A percentile compares a stretch with the other conserved stretches of the same genome.
Conservation (phyloP, 345 rosid species). For the Lepidium didymum region DNA sequence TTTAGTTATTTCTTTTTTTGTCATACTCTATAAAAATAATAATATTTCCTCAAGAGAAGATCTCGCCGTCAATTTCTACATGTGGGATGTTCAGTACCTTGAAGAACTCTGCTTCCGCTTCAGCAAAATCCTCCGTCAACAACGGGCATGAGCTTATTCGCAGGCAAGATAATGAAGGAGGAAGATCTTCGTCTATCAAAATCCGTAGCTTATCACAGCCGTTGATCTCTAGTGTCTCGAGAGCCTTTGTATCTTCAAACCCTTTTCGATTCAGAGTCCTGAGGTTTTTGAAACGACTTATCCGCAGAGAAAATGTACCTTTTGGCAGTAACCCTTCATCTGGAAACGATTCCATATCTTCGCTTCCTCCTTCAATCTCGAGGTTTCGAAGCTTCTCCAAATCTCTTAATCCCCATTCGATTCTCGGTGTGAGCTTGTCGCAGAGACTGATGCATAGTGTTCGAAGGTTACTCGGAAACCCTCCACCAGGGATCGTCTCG, state of each 20-base stretch:
- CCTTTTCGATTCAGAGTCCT: slow-evolving; percentile 8
- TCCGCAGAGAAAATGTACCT: slow-evolving; percentile 16
- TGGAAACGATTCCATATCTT: slow-evolving; percentile 30
- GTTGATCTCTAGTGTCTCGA: slow-evolving; percentile 26
- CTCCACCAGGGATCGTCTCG: slow-evolving; percentile 22
- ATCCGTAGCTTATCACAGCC: slow-evolving; percentile 28
- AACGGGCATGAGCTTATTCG: slow-evolving; percentile 23
- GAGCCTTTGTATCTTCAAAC: slow-evolving; percentile 17
- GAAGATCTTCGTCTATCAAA: slow-evolving; percentile 30
- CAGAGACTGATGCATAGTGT: slow-evolving; percentile 28
- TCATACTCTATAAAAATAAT: background rate
- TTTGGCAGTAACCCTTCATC: slow-evolving; percentile 30
- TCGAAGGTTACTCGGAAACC: slow-evolving; percentile 27
- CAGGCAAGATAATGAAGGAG: slow-evolving; percentile 25
- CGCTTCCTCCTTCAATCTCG: slow-evolving; percentile 32
- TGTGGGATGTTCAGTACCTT: slow-evolving; percentile 12
- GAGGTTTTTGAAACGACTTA: slow-evolving; percentile 25
- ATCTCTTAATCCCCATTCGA: slow-evolving; percentile 27
- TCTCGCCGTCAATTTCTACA: slow-evolving; percentile 23
- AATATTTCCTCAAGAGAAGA: slow-evolving; percentile 3
- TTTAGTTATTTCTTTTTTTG: too few relatives aligned
- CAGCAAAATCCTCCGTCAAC: slow-evolving; percentile 3
- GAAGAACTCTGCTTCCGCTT: slow-evolving; percentile 20
- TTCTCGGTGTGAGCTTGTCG: slow-evolving; percentile 23
- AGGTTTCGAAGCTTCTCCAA: slow-evolving; percentile 26